These are phyloP conservation scores for Cystobasidium tubakii DNA, from an alignment of 768 basidiomycete genomes.

Conservation along the genomic window DNA sequence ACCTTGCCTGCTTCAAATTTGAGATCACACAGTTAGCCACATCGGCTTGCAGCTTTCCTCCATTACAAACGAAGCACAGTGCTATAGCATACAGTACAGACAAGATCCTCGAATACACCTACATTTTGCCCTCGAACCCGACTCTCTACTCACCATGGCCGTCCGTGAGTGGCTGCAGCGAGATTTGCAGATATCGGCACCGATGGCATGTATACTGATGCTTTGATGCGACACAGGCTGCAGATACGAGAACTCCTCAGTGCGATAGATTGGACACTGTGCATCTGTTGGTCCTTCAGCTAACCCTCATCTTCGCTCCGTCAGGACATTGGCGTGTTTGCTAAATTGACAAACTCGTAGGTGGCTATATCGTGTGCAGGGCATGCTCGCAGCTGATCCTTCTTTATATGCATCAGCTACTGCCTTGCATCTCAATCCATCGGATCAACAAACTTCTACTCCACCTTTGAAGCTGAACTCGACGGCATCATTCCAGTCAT, in stretches of 20 bases:
- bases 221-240: slow-evolving; percentile 37
- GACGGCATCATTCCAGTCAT: slow-evolving; percentile 87
- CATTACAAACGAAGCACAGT: background rate
- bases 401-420: slow-evolving; percentile 55
- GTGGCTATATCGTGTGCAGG: slow-evolving; percentile 38
- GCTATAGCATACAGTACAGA: no score
- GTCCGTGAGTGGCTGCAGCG: slow-evolving; percentile 55
- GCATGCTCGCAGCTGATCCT: background rate
- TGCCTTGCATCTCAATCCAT: slow-evolving; percentile 80
- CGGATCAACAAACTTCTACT: slow-evolving; percentile 95
- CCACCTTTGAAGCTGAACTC: slow-evolving; percentile 89
- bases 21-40: background rate
- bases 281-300: background rate
- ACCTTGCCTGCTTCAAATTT: background rate
- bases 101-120: background rate
- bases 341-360: slow-evolving; percentile 82
- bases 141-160: slow-evolving; percentile 55
- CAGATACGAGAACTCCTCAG: slow-evolving; percentile 46
- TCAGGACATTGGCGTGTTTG: slow-evolving; percentile 85
- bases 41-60: background rate
- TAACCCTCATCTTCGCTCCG: background rate
- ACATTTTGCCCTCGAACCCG: background rate
- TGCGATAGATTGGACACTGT: background rate
- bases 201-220: background rate
- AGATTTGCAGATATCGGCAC: background rate